Evolutionary conservation across 192 early-diverging fungal genomes (phyloP), one percentile per base, ranked within the genome.

Genomic region (Jimgerdemannia lactiflua): DNA sequence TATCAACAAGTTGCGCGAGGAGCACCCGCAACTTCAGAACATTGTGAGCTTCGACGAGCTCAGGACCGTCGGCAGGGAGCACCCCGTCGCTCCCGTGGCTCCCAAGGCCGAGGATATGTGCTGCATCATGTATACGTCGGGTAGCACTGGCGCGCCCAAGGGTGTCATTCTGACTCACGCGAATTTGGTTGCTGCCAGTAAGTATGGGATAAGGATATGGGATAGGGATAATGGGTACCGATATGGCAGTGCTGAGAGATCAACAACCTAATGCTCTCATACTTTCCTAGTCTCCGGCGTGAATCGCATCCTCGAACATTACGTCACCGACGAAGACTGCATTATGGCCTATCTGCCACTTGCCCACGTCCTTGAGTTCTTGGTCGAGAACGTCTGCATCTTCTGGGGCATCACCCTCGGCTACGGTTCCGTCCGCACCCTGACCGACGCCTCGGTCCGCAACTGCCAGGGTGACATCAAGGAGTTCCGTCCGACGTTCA

Each of bases 101-200:
- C 95, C 96, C 9, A 84, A 78, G 19, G 78, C 89, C 9, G 91
- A 93, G 72, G 94, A 95, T 76, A 83, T 84, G 20, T 89, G 91
- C 84, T 87, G 92, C 72, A 94, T 98, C 74, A 96, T 98, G 95
- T 98, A 92, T 78, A 95, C 92, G 19, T 92, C 90, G 77, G 94
- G 97, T 49, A 92, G 91, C n/a, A 98, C 95, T 11, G 95, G 97
- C 29, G 90, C 90, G 82, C 96, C 97, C 65, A 97, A 97, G 81
- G 97, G 97, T 73, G 96, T 95, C 44, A 78, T 95, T 74, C 80
- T 99, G 9, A 87, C 91, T 67, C 95, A 99, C 78, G 79, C 85
- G 70, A 96, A 95, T 75, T 82, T 98, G 71, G 85, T 96, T 70
- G 89, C 97, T 71, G 90, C 92, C 70, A 81, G 87, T 87, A 85